Evolutionary conservation across 1,139 yeast species (phyloP).

Genomic region (Diutina mesorugosa): DNA sequence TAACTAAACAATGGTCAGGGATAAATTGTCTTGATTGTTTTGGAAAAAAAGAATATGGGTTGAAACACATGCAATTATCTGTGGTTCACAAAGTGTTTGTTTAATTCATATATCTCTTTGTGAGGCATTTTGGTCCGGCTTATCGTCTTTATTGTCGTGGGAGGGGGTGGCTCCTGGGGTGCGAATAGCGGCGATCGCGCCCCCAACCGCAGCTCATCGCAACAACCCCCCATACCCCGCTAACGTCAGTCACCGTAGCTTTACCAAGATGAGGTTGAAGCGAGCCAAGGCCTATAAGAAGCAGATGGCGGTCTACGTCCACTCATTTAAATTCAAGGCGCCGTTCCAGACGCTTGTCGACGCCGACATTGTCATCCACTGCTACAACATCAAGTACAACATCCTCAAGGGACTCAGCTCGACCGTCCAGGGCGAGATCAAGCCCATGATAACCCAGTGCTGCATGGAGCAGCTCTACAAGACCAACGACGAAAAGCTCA

Average conservation of each 20-base stretch:
- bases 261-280: constrained; percentile 72
- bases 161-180: neutral
- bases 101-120: neutral
- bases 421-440: constrained; percentile 75
- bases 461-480: constrained; percentile 78
- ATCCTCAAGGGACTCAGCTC: constrained; percentile 64
- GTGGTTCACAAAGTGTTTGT: no score
- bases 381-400: constrained; percentile 58
- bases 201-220: neutral
- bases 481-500: constrained; percentile 58
- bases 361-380: constrained; percentile 57
- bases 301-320: constrained; percentile 74
- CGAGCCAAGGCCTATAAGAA: constrained; percentile 90
- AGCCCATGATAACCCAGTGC: constrained; percentile 95
- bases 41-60: no score
- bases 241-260: neutral
- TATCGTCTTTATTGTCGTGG: neutral
- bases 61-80: no score
- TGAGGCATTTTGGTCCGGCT: neutral
- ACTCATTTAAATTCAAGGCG: constrained; percentile 83
- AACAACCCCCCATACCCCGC: neutral
- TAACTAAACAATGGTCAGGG: no score
- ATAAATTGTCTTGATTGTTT: no score
- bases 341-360: constrained; percentile 88
- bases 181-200: neutral